phyloP scores from a whole-genome alignment of 2,329 filamentous ascomycete species.

The Plenodomus tracheiphilus region DNA sequence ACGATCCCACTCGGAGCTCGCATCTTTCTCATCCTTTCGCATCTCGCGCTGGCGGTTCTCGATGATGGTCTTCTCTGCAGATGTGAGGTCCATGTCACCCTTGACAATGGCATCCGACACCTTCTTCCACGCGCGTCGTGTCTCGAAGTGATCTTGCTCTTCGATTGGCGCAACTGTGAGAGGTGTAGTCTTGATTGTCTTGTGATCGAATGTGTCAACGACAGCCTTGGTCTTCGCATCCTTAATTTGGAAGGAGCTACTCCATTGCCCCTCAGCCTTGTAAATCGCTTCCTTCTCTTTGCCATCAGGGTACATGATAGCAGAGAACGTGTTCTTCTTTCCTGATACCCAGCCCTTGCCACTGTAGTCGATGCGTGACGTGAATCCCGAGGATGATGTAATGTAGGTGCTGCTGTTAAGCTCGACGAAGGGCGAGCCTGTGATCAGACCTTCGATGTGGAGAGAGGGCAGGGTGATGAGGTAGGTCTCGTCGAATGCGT shows the following conservation, averaged over 20 bases:
- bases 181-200: constrained; percentile 60
- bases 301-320: constrained; percentile 69
- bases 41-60: constrained; percentile 83
- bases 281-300: constrained; percentile 76
- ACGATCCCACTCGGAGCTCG: constrained; percentile 76
- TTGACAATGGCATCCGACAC: constrained; percentile 79
- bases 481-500: constrained; percentile 70
- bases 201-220: constrained; percentile 53
- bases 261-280: constrained; percentile 90
- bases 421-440: constrained; percentile 85
- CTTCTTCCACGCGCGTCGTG: constrained; percentile 82
- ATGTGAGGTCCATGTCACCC: constrained; percentile 82
- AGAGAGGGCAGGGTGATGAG: constrained; percentile 88
- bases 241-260: constrained; percentile 76
- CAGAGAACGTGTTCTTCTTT: constrained; percentile 90
- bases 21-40: constrained; percentile 73
- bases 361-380: constrained; percentile 87
- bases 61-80: constrained; percentile 81
- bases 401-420: constrained; percentile 85
- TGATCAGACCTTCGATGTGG: constrained; percentile 92
- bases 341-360: constrained; percentile 94
- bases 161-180: constrained; percentile 73
- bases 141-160: constrained; percentile 84
- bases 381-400: constrained; percentile 81
- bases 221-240: constrained; percentile 58